These are phyloP conservation scores for Trichomonas tenax DNA, from an alignment of 208 protist genomes.

Conservation along the genomic window DNA sequence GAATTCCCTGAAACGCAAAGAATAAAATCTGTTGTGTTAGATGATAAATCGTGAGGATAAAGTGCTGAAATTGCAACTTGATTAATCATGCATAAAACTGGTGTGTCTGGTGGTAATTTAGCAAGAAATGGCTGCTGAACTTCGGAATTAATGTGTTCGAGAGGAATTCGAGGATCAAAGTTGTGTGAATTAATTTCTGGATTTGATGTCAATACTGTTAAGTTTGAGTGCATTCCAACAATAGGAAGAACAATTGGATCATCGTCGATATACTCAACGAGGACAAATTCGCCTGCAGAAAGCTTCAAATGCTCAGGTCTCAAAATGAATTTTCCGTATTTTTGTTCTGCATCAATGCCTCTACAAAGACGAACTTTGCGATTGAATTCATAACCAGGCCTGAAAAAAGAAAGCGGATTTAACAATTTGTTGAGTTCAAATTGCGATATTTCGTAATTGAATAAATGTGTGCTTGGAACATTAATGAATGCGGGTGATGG, in stretches of 20 bases:
- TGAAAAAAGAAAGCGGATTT: neutral
- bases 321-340: neutral
- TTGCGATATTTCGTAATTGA: neutral
- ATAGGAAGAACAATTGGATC: neutral
- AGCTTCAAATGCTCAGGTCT: neutral
- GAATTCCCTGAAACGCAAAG: neutral
- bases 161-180: neutral
- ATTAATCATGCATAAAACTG: neutral
- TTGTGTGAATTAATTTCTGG: neutral
- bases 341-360: neutral
- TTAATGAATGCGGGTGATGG: neutral
- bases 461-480: neutral
- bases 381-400: neutral
- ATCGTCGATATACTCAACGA: neutral
- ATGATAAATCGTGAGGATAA: neutral
- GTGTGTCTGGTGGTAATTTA: neutral
- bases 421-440: neutral
- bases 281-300: neutral
- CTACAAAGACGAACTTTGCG: neutral
- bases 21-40: neutral
- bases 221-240: neutral
- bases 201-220: neutral
- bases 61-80: neutral
- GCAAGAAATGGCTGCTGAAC: neutral
- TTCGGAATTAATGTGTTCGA: neutral